Evolutionary conservation across 2,329 filamentous ascomycete species (phyloP).

Genomic region (Colletotrichum sp.): DNA sequence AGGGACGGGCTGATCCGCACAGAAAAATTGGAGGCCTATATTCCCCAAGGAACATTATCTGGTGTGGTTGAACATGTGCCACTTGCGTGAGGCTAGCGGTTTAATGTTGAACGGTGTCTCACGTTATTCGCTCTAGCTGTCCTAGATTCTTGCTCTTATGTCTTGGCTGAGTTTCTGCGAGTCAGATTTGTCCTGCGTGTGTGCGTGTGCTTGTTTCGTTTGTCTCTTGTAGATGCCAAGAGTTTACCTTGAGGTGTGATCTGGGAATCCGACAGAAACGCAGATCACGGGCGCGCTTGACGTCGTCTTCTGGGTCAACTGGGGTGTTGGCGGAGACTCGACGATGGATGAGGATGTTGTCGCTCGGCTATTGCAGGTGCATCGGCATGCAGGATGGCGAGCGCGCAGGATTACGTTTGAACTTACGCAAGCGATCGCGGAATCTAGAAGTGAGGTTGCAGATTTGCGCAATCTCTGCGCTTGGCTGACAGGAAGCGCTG

Average conservation of each 20-base stretch:
- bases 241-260: not conserved
- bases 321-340: not conserved
- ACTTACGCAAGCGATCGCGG: constrained; percentile 20
- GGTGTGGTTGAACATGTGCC: not conserved
- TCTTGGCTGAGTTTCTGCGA: constrained; percentile 8
- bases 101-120: constrained; percentile 1
- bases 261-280: not conserved
- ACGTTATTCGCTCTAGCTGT: constrained; percentile 1
- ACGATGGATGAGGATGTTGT: not conserved
- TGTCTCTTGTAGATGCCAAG: constrained; percentile 5
- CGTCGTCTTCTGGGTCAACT: not conserved
- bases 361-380: constrained; percentile 14
- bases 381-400: not conserved
- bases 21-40: not conserved
- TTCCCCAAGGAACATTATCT: not conserved
- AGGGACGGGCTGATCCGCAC: constrained; percentile 13
- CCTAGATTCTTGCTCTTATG: not conserved
- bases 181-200: not conserved
- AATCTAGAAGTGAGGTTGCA: constrained; percentile 4
- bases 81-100: not conserved
- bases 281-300: constrained; percentile 8
- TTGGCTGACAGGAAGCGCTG: constrained; percentile 12
- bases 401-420: constrained; percentile 2
- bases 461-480: not conserved
- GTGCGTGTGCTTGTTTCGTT: not conserved